Evolutionary conservation across 106 monocot genomes (phyloP).

Genomic region (Acorus gramineus): DNA sequence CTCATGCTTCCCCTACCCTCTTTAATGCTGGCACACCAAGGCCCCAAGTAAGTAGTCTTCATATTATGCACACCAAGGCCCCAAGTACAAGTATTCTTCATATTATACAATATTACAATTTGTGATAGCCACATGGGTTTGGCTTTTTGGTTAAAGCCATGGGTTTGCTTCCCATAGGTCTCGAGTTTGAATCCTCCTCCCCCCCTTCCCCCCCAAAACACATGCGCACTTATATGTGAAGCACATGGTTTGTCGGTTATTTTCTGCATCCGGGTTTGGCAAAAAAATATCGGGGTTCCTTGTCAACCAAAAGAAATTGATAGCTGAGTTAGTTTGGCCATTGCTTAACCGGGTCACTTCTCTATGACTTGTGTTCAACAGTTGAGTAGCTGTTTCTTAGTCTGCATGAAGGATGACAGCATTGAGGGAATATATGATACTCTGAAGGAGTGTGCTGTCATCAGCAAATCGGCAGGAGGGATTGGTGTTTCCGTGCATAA

Average conservation of each 20-base stretch:
- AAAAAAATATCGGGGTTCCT: too few species aligned
- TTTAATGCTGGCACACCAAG: not conserved
- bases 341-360: not conserved
- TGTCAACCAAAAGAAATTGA: too few species aligned
- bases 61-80: not conserved
- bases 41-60: not conserved
- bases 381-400: conserved; percentile 3
- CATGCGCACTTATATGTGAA: too few species aligned
- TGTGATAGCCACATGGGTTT: too few species aligned
- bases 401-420: conserved; percentile 4
- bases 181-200: too few species aligned
- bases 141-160: too few species aligned
- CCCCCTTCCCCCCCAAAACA: too few species aligned
- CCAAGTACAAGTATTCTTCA: not conserved
- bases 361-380: not conserved
- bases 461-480: conserved; percentile 20
- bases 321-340: too few species aligned
- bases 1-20: conserved; percentile 4
- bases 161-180: too few species aligned
- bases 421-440: conserved; percentile 17
- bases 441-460: conserved; percentile 14
- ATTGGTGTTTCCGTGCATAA: conserved; percentile 17
- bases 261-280: too few species aligned
- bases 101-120: not conserved
- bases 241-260: too few species aligned